Evolutionary conservation across 805 yeast species (phyloP).

Genomic region (Ogataea zsoltii): DNA sequence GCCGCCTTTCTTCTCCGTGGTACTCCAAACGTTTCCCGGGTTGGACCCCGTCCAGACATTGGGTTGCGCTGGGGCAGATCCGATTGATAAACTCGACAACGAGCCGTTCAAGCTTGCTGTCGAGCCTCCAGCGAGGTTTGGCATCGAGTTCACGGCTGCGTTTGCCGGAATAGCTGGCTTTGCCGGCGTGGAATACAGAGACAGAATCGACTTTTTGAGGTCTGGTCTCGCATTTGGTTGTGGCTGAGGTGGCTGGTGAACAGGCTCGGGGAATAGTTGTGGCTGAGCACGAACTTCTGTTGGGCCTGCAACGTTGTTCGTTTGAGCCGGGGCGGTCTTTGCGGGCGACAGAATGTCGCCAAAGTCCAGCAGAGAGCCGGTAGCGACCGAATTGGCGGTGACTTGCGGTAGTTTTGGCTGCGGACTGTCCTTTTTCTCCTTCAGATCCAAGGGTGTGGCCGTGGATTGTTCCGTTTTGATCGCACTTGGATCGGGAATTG

Average conservation of each 20-base stretch:
- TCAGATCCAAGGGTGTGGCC: not conserved
- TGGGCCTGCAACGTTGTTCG: slow-evolving; percentile 7
- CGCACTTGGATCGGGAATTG: slow-evolving; percentile 60
- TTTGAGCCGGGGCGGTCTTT: slow-evolving; percentile 11
- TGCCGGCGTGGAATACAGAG: slow-evolving; percentile 70
- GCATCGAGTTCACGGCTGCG: slow-evolving; percentile 16
- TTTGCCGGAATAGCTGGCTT: slow-evolving; percentile 34
- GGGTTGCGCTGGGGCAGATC: not conserved
- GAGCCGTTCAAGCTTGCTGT: slow-evolving; percentile 6
- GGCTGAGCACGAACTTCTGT: slow-evolving; percentile 7
- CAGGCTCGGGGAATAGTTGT: slow-evolving; percentile 5
- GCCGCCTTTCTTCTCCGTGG: slow-evolving; percentile 8
- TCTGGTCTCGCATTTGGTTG: slow-evolving; percentile 61
- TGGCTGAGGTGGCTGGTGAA: slow-evolving; percentile 13
- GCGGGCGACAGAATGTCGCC: not conserved
- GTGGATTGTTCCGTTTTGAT: slow-evolving; percentile 16
- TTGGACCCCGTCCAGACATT: no score
- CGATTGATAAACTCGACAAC: slow-evolving; percentile 7
- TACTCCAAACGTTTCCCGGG: slow-evolving; percentile 17
- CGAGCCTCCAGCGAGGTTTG: slow-evolving; percentile 5
- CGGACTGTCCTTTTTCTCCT: not conserved
- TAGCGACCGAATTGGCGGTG: not conserved
- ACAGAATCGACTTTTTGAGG: slow-evolving; percentile 85
- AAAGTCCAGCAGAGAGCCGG: slow-evolving; percentile 10
- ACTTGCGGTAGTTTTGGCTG: not conserved